Conservation (phyloP, 345 rosid species). For the Boechera divaricarpa region DNA sequence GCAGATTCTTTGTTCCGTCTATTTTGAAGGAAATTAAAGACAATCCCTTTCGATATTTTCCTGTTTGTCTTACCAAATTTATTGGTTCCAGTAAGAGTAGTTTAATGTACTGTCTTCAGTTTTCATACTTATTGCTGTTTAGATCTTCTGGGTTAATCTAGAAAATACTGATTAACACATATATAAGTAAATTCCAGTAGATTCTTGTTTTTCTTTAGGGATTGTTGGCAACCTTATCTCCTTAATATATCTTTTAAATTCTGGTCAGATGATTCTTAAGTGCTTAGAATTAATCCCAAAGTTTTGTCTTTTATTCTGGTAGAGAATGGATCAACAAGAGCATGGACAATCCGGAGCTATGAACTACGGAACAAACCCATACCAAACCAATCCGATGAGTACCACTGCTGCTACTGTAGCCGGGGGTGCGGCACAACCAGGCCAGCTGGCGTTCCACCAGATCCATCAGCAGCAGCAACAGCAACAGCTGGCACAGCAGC, state of each 20-base stretch:
- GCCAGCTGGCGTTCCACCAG: conserved; percentile 67
- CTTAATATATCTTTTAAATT: not conserved
- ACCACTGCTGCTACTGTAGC: conserved; percentile 37
- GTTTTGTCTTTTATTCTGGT: not conserved
- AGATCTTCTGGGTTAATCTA: not conserved
- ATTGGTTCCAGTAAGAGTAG: not conserved
- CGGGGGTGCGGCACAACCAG: conserved; percentile 43
- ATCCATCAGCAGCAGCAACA: conserved; percentile 90
- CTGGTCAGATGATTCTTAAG: conserved; percentile 11
- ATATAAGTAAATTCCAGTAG: not conserved
- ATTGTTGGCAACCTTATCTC: conserved; percentile 31
- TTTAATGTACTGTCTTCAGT: conserved; percentile 2
- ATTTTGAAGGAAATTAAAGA: conserved; percentile 6
- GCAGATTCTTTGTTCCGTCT: conserved; percentile 11
- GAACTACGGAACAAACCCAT: conserved; percentile 68
- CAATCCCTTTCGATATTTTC: not conserved
- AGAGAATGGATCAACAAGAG: conserved; percentile 76
- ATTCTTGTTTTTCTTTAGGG: conserved; percentile 15
- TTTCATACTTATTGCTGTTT: conserved; percentile 10
- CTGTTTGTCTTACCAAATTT: not conserved
- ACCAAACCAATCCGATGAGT: conserved; percentile 64
- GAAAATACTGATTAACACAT: conserved; percentile 1
- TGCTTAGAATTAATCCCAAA: not conserved
- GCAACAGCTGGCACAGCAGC: conserved; percentile 88
- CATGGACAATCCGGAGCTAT: conserved; percentile 67